Evolutionary conservation across 2,329 filamentous ascomycete species (phyloP), one percentile per base, ranked within the genome.

Genomic region (Sphaerostilbella broomeana): DNA sequence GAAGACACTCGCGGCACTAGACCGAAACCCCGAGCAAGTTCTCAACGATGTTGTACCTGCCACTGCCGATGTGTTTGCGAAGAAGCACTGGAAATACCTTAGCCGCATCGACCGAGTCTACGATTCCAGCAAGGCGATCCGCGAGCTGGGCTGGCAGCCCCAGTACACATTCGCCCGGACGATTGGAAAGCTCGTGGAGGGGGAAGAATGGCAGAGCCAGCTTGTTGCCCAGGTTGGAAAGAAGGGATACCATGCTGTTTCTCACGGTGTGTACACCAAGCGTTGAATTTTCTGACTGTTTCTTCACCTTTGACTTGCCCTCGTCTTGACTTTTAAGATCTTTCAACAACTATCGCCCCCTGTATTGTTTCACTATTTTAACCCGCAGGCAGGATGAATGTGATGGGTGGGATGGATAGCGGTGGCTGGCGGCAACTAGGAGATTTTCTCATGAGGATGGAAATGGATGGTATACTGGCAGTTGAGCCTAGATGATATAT

Each of bases 81-180:
- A 44, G 4, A 51, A 49, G 31, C 56, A 54, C 1, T 70, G 67
- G 67, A 50, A 31, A 10, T 62, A 62, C 21, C 46, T 68, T 15
- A 33, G 42, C 12, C 50, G 65, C 24, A 47, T 71, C 13, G 67
- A 70, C 38, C 51, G 68, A 0, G 67, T 70, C 11, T 71, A 71
- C 42, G 67, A 70, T 46, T 65, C 65, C 10, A 51, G 56, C 37
- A 61, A 54, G 49, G 64, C 65, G 2, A 50, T 67, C 5, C 39
- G 47, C n/a, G 63, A 69, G 36, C 48, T 71, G 16, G 63, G 55
- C 0, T 70, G 68, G 68, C 27, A 50, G 38, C 67, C 68, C 0
- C 48, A 57, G 43, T 69, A 64, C 38, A 70, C 66, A 0, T 64
- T 70, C 43, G 47, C 51, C 2, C 52, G 45, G 13, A 55, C 52